Evolutionary conservation across 139 green algal genomes (phyloP), one percentile per base, ranked within the genome.

Genomic region (Micractinium sp.): DNA sequence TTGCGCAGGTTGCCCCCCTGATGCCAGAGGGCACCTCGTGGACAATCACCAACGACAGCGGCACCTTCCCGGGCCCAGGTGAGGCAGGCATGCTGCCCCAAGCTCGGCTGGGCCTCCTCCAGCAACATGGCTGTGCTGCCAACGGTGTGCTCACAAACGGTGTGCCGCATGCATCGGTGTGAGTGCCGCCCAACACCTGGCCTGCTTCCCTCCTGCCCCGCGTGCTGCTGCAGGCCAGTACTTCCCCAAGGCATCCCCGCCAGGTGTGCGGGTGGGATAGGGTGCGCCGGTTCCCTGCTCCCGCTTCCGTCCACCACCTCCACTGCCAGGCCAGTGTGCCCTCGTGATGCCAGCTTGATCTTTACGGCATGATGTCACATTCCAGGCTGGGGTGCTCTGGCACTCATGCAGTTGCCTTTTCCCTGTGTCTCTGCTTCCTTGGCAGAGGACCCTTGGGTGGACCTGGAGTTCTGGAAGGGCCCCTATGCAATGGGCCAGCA

Each of bases 21-120:
- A 38, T 79, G 63, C 82, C 82, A 12, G 73, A 78, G 3, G 67
- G 67, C 82, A 87, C 82, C 2, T 78, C 39, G 1, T 87, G 82
- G 82, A 87, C 82, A 14, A 63, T 25, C n/a, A 86, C 18, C 0
- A 56, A 86, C 81, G 81, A 3, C 2, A 29, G 47, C 23, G 82
- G 82, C 82, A 36, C 35, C 31, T 16, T 61, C n/a, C 82, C 82
- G 7, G 81, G 81, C 2, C 81, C 81, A 13, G 79, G 79, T 85
- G 79, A 29, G 75, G n/a, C 33, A 20, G n/a, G 33, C 18, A 15
- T 53, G 75, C 75, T 81, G 74, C 71, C 3, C 31, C 73, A 35
- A 18, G n/a, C 16, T 31, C n/a, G 22, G 73, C 31, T 31, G 33
- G n/a, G 73, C 69, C 41, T 35, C n/a, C 63, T 31, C 3, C 69